A percentile compares a stretch with the other conserved stretches of the same genome.
Conservation (phyloP, 805 yeast genomes). For the Ogataea paraovalis region DNA sequence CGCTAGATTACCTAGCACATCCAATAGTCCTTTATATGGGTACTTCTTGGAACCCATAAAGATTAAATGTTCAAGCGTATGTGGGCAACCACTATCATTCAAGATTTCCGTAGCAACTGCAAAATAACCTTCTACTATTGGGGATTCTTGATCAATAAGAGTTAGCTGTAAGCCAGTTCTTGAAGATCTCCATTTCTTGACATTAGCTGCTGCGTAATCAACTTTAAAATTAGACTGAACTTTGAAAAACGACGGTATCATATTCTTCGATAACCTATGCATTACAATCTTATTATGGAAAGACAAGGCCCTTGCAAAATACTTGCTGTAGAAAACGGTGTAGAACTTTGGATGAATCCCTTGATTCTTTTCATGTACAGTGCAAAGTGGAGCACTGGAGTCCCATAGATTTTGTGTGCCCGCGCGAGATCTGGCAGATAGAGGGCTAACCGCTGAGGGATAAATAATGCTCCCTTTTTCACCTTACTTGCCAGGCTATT, state of each 20-base stretch:
- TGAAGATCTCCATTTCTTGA: conserved; percentile 72
- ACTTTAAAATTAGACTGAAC: conserved; percentile 52
- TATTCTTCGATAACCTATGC: conserved; percentile 5
- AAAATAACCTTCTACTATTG: conserved; percentile 88
- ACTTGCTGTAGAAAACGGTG: too few species aligned
- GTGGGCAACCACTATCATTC: conserved; percentile 90
- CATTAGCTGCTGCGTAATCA: conserved; percentile 68
- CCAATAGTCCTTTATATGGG: conserved; percentile 90
- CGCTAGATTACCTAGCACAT: conserved; percentile 77
- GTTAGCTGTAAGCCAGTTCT: conserved; percentile 83
- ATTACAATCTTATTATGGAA: not conserved
- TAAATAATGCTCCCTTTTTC: not conserved
- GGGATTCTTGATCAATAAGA: conserved; percentile 74
- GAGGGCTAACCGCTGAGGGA: not conserved
- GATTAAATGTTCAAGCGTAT: conserved; percentile 88
- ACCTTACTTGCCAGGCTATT: not conserved
- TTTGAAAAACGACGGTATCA: conserved; percentile 33
- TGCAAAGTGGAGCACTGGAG: too few species aligned
- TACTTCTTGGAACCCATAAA: conserved; percentile 90
- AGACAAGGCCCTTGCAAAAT: too few species aligned
- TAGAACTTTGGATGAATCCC: too few species aligned
- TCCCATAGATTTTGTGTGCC: not conserved
- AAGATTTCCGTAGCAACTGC: conserved; percentile 92
- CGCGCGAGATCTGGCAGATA: not conserved
- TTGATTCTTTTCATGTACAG: too few species aligned